Base-by-base conservation (phyloP, 2,329 filamentous ascomycete species). In the Didymella pomorum region DNA sequence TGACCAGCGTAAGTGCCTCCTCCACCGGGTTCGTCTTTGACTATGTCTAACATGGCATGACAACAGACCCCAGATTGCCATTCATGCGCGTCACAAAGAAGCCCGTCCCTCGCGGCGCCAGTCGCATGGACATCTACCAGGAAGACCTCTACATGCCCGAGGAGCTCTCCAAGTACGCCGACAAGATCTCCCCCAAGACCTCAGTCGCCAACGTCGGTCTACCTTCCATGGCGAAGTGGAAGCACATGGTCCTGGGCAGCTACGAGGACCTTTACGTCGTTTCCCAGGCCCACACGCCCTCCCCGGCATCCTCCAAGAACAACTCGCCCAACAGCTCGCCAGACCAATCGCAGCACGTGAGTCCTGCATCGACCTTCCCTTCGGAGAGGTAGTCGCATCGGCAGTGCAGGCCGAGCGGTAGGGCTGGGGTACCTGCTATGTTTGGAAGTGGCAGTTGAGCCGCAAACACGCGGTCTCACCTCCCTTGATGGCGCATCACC, bases 201-300 rank as follows among this genome's bases (percentile, higher is more conserved):
- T 79, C 77, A 1, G 71, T 82, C 52, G 81, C 81, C 20, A 80
- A 80, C 51, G 73, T 83, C 57, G 79, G 79, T 46, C 72, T 83
- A 21, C 80, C 80, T 6, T 75, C 72, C 11, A 66, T 68, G 28
- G 78, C 79, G 10, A 81, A 80, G 63, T 80, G 79, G 76, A 80
- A 79, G 58, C 75, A 79, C 37, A 70, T 81, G 61, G 66, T 82
- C 16, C 71, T 81, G 56, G 79, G 80, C 55, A 78, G 75, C 56
- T 82, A 77, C 61, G 75, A 80, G 23, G 77, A 82, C 33, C 73
- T 83, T n/a, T 83, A 80, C 68, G 82, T 83, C 59, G 78, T 83
- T 18, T 80, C 76, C 47, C 75, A 79, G 18, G 78, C 80, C 41
- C 69, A 70, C 47, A 71, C 71, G 16, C 67, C 67, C 26, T 70